Conservation (phyloP, 1,284 basidiomycete species). For the Trichosporon sp. region DNA sequence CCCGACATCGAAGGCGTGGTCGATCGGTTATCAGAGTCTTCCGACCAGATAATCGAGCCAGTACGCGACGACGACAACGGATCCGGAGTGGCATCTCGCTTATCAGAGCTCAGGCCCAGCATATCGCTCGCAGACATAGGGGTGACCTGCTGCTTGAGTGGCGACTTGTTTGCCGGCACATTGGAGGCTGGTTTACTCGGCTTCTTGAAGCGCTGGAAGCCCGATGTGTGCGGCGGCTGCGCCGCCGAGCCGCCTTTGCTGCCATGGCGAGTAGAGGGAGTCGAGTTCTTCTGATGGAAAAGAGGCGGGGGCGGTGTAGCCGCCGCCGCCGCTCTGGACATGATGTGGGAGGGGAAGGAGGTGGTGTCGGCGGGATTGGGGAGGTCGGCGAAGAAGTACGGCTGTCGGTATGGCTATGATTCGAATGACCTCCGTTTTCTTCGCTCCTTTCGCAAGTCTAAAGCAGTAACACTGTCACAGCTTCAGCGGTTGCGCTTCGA, state of each 20-base stretch:
- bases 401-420: slow-evolving; percentile 39
- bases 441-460: slow-evolving; percentile 30
- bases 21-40: slow-evolving; percentile 14
- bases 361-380: slow-evolving; percentile 19
- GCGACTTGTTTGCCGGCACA: slow-evolving; percentile 4
- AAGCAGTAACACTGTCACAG: not conserved
- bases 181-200: not conserved
- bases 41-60: slow-evolving; percentile 11
- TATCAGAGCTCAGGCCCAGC: slow-evolving; percentile 12
- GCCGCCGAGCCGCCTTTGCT: slow-evolving; percentile 12
- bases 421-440: slow-evolving; percentile 39
- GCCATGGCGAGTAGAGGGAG: slow-evolving; percentile 36
- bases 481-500: not conserved
- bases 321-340: slow-evolving; percentile 39
- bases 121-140: slow-evolving; percentile 21
- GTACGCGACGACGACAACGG: slow-evolving; percentile 11
- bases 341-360: slow-evolving; percentile 15
- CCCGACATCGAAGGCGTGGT: slow-evolving; percentile 18
- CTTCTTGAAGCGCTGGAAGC: slow-evolving; percentile 16
- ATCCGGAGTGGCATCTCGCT: slow-evolving; percentile 9
- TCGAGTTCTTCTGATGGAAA: slow-evolving; percentile 35
- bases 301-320: slow-evolving; percentile 41
- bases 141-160: slow-evolving; percentile 16
- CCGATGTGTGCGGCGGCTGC: slow-evolving; percentile 2
- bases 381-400: slow-evolving; percentile 46